A percentile compares a stretch with the other conserved stretches of the same genome.
phyloP scores from a whole-genome alignment of 306 rosid species.

The Trifolium dubium region DNA sequence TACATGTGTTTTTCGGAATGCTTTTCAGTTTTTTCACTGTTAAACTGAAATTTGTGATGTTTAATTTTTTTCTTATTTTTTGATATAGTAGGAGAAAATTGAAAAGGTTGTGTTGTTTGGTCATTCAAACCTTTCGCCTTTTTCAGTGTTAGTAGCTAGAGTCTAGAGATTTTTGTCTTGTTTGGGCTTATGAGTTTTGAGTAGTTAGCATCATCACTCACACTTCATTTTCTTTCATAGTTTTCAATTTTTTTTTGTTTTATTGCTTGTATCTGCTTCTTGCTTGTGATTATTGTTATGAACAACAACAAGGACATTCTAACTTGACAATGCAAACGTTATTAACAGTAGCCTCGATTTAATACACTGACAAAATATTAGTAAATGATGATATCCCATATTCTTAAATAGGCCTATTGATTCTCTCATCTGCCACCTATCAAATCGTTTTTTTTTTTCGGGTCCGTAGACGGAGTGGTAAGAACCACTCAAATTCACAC shows the following conservation, averaged over 20 bases:
- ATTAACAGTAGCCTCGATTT: slow-evolving; percentile 47
- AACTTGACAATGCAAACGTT: slow-evolving; percentile 53
- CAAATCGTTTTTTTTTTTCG: slow-evolving; percentile 5
- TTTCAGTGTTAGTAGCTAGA: slow-evolving; percentile 22
- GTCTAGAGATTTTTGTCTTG: slow-evolving; percentile 34
- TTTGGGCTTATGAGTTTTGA: slow-evolving; percentile 37
- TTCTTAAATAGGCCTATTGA: slow-evolving; percentile 26
- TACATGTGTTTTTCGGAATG: slow-evolving; percentile 19
- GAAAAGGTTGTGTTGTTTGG: slow-evolving; percentile 41
- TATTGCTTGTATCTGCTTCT: slow-evolving; percentile 15
- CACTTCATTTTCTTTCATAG: neutral
- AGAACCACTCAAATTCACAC: no score
- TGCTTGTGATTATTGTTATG: slow-evolving; percentile 37
- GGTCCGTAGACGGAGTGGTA: neutral
- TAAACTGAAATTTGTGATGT: slow-evolving; percentile 36
- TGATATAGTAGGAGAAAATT: slow-evolving; percentile 11
- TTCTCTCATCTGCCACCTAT: slow-evolving; percentile 29
- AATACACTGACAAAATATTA: slow-evolving; percentile 36
- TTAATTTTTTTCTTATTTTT: slow-evolving; percentile 28
- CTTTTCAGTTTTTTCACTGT: slow-evolving; percentile 41
- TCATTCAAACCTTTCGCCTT: slow-evolving; percentile 49
- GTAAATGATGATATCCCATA: slow-evolving; percentile 6
- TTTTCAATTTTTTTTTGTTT: slow-evolving; percentile 8
- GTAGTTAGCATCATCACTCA: slow-evolving; percentile 34
- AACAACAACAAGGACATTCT: slow-evolving; percentile 44